phyloP scores from a whole-genome alignment of 805 yeast genomes.

The Barnettozyma populi region DNA sequence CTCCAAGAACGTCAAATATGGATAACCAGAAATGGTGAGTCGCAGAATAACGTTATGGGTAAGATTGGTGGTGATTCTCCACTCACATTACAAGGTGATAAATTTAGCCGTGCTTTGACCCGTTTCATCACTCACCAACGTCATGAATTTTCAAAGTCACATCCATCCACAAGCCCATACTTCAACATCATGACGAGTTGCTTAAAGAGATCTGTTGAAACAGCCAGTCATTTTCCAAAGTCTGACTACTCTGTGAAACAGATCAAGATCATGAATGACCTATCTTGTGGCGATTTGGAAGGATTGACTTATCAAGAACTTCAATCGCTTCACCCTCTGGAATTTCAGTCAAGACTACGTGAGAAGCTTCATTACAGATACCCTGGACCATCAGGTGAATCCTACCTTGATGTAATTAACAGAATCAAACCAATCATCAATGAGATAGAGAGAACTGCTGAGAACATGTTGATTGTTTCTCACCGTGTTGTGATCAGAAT shows the following conservation, averaged over 20 bases:
- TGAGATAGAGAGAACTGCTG: constrained; percentile 87
- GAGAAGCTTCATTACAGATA: constrained; percentile 84
- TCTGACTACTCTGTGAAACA: constrained; percentile 71
- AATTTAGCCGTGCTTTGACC: constrained; percentile 67
- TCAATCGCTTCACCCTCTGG: constrained; percentile 64
- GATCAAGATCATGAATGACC: constrained; percentile 88
- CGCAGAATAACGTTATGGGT: constrained; percentile 78
- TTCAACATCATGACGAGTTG: constrained; percentile 93
- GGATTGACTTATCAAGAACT: constrained; percentile 92
- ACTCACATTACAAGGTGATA: constrained; percentile 72
- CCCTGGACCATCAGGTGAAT: constrained; percentile 97
- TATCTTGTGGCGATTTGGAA: constrained; percentile 90
- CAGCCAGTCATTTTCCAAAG: constrained; percentile 73
- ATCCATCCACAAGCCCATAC: constrained; percentile 6
- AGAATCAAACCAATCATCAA: constrained; percentile 85
- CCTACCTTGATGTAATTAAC: constrained; percentile 88
- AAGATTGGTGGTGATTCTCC: constrained; percentile 88
- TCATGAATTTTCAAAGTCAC: constrained; percentile 41
- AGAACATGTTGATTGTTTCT: constrained; percentile 75
- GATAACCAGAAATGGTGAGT: constrained; percentile 94
- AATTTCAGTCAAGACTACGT: constrained; percentile 66
- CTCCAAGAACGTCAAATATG: constrained; percentile 86
- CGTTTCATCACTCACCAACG: constrained; percentile 70
- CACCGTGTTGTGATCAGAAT: constrained; percentile 92
- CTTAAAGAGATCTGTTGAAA: constrained; percentile 72